Evolutionary conservation across 257 asterid species (phyloP), one percentile per base, ranked within the genome.

Genomic region (Anisodus tanguticus): DNA sequence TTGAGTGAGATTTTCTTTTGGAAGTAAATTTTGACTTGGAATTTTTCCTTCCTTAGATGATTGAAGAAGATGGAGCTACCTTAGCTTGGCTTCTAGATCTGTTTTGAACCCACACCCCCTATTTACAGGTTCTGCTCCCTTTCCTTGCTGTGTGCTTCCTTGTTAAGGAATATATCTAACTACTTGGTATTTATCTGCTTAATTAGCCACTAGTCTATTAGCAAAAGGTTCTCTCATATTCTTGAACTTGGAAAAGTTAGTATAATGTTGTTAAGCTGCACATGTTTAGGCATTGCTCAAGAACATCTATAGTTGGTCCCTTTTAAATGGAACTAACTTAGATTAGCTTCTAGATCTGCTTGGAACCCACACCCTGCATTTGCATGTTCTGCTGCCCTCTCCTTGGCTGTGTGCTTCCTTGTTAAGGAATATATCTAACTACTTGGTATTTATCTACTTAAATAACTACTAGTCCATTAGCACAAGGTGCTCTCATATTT

Each of bases 181-280:
- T 70, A 43, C 37, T 70, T 70, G 55, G 79, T 70, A 16, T 43
- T 41, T 70, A 70, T 70, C 57, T 70, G 35, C 79, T 70, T 17
- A 69, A 8, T 17, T 58, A n/a, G 79, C 57, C 41, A 16, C 79
- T 70, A 17, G 37, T 70, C 35, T 55, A 70, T 70, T 70, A 70
- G 37, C 79, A 70, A 55, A 43, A 41, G 13, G 77, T 68, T 26
- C 77, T 68, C 31, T 17, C 77, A 39, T 67, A 67, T 43, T 70
- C 55, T 43, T 43, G 79, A 70, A 17, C 57, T 70, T 43, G 37
- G 79, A 70, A 43, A 43, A 43, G 79, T 16, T 70, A 70, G 79
- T 43, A 43, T 70, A 41, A 49, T 16, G 79, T 49, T 41, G 35
- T 70, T 70, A 70, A 43, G 79, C 9, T 43, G 57, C 79, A 43